A percentile compares a stretch with the other conserved stretches of the same genome.
Evolutionary conservation across 1,284 basidiomycete species (phyloP).

Genomic region (Peniophora sp.): DNA sequence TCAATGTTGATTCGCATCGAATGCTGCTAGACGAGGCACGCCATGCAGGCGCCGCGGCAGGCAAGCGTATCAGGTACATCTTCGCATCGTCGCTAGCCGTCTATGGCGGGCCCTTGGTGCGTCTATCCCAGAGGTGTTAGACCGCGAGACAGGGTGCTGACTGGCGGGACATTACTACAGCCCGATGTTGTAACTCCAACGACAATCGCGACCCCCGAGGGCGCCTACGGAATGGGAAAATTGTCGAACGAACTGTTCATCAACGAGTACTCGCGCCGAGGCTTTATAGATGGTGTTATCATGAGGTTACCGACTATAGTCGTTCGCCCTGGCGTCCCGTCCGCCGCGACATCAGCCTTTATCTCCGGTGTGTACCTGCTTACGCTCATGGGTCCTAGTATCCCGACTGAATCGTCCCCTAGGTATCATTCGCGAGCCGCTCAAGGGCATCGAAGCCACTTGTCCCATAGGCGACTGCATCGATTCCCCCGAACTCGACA

Average conservation of each 20-base stretch:
- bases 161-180: constrained; percentile 11
- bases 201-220: constrained; percentile 49
- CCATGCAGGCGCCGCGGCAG: constrained; percentile 25
- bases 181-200: constrained; percentile 40
- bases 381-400: background rate
- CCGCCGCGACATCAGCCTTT: constrained; percentile 52
- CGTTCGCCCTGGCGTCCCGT: constrained; percentile 49
- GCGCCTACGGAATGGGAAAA: constrained; percentile 54
- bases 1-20: constrained; percentile 57
- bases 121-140: constrained; percentile 3
- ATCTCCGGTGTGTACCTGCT: constrained; percentile 34
- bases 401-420: background rate
- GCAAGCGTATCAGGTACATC: constrained; percentile 40
- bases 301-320: constrained; percentile 57
- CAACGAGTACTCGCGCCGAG: constrained; percentile 59
- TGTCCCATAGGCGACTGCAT: constrained; percentile 47
- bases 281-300: constrained; percentile 54
- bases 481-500: constrained; percentile 31
- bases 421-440: constrained; percentile 57
- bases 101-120: constrained; percentile 51
- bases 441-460: constrained; percentile 40
- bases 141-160: background rate
- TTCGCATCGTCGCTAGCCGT: constrained; percentile 58
- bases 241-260: constrained; percentile 52
- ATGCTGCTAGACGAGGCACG: constrained; percentile 40